These are phyloP conservation scores for Gonium pectorale DNA, from an alignment of 139 green algal species.

Conservation along the genomic window DNA sequence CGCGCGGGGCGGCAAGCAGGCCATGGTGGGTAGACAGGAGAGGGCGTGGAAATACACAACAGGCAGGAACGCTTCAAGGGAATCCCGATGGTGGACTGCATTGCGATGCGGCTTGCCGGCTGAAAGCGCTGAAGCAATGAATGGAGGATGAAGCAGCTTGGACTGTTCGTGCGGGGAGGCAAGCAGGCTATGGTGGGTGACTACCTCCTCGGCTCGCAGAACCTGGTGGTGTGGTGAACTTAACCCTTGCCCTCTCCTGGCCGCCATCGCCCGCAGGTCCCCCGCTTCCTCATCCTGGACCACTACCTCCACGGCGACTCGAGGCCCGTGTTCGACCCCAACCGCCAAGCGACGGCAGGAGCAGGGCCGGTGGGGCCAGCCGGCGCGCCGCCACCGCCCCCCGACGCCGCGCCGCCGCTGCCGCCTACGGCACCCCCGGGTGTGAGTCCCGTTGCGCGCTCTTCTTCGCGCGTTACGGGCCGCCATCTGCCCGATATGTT, in stretches of 20 bases:
- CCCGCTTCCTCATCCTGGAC: conserved; percentile 62
- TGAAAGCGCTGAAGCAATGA: no score
- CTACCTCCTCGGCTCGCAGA: no score
- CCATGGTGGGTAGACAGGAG: conserved; percentile 57
- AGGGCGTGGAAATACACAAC: no score
- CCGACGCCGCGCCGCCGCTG: background rate
- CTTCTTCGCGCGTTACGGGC: no score
- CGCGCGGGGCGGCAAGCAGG: conserved; percentile 58
- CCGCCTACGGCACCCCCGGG: no score
- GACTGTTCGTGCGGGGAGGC: conserved; percentile 70
- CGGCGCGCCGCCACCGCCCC: no score
- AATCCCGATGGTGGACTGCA: no score
- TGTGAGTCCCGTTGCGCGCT: no score
- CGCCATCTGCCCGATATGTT: no score
- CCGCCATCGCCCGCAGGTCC: conserved; percentile 9
- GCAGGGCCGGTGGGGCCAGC: no score
- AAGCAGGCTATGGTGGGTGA: conserved; percentile 49
- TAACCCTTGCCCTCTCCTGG: background rate
- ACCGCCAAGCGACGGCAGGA: background rate
- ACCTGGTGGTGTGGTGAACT: background rate
- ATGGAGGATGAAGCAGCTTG: conserved; percentile 65
- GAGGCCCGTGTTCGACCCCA: conserved; percentile 23
- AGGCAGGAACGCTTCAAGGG: no score
- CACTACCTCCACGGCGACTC: conserved; percentile 63
- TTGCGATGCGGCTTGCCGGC: no score